Evolutionary conservation across 1,139 yeast species (phyloP).

Genomic region (Kurtzmaniella quercitrusa): DNA sequence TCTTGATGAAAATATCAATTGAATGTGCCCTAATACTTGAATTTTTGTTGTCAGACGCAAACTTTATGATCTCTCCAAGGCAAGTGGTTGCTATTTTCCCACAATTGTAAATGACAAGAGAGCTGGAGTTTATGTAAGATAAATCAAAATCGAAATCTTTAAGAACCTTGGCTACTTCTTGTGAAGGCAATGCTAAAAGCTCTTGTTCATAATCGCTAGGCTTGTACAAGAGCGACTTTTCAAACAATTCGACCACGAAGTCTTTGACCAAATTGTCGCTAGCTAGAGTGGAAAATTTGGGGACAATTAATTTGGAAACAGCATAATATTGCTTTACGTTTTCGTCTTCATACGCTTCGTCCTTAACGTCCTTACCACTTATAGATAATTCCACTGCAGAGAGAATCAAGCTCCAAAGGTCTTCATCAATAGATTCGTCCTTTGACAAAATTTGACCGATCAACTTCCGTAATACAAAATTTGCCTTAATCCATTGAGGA

Average conservation of each 20-base stretch:
- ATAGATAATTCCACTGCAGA: conserved; percentile 41
- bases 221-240: conserved; percentile 34
- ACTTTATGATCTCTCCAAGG: conserved; percentile 27
- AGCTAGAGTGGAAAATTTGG: conserved; percentile 24
- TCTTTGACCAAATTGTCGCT: conserved; percentile 30
- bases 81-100: conserved; percentile 28
- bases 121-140: conserved; percentile 32
- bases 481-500: conserved; percentile 44
- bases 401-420: conserved; percentile 45
- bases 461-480: conserved; percentile 24
- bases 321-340: conserved; percentile 45
- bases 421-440: conserved; percentile 16
- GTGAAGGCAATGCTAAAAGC: conserved; percentile 9
- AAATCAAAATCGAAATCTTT: conserved; percentile 21
- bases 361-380: conserved; percentile 20
- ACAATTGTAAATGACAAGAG: conserved; percentile 19
- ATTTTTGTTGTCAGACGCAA: conserved; percentile 10
- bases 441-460: conserved; percentile 16
- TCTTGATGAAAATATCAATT: conserved; percentile 20
- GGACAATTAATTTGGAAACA: conserved; percentile 41
- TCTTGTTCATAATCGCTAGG: conserved; percentile 25
- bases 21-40: conserved; percentile 13
- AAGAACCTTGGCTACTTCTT: conserved; percentile 14
- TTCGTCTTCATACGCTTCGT: conserved; percentile 37
- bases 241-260: conserved; percentile 33